phyloP scores from a whole-genome alignment of 1,139 yeast genomes.

The Pichia sp. region DNA sequence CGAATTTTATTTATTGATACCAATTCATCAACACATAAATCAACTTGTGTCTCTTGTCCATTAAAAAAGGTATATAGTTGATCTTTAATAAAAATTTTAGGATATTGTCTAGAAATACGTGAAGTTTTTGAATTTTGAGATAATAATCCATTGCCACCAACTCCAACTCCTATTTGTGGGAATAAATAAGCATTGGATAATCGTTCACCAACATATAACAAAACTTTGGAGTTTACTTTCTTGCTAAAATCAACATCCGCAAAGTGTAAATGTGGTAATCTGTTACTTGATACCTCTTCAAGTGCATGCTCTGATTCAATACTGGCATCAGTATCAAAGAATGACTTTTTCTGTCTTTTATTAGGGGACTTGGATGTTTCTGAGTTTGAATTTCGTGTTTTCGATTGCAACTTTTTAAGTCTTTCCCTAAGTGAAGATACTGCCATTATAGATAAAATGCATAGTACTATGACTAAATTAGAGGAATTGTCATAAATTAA shows the following conservation, averaged over 20 bases:
- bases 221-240: background rate
- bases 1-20: conserved; percentile 29
- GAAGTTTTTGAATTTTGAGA: conserved; percentile 11
- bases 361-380: background rate
- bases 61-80: conserved; percentile 25
- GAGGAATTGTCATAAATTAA: too few relatives aligned
- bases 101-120: conserved; percentile 24
- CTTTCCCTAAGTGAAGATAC: background rate
- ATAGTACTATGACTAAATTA: background rate
- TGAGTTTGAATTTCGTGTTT: background rate
- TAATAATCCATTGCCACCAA: conserved; percentile 1
- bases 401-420: background rate
- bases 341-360: conserved; percentile 4
- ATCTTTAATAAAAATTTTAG: conserved; percentile 30
- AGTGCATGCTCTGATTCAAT: conserved; percentile 1
- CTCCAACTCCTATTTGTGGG: conserved; percentile 7
- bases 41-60: conserved; percentile 37
- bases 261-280: conserved; percentile 1
- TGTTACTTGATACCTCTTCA: background rate
- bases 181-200: conserved; percentile 4
- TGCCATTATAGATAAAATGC: background rate
- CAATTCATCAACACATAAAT: conserved; percentile 32
- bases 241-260: conserved; percentile 2
- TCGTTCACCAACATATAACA: conserved; percentile 1
- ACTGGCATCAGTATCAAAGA: conserved; percentile 6